These are phyloP conservation scores for Sugiyamaella sp. DNA, from an alignment of 1,139 yeast species.

Conservation along the genomic window DNA sequence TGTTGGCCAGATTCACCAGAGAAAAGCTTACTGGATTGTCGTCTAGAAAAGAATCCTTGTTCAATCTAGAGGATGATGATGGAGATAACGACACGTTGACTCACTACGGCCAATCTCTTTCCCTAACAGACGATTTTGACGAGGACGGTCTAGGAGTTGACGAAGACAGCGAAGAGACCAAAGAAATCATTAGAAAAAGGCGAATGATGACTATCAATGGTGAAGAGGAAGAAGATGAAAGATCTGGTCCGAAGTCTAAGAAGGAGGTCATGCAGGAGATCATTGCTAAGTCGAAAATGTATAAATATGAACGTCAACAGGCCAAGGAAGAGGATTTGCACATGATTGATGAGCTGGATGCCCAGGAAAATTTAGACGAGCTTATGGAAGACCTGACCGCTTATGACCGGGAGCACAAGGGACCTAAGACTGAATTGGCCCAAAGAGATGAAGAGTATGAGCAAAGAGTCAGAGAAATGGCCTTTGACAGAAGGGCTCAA, in stretches of 20 bases:
- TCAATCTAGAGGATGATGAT: slow-evolving; percentile 76
- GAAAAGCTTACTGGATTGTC: slow-evolving; percentile 61
- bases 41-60: slow-evolving; percentile 50
- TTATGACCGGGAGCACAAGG: slow-evolving; percentile 28
- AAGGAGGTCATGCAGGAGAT: slow-evolving; percentile 97
- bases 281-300: slow-evolving; percentile 89
- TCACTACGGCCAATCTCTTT: slow-evolving; percentile 74
- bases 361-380: slow-evolving; percentile 74
- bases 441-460: slow-evolving; percentile 64
- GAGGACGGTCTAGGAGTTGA: slow-evolving; percentile 47
- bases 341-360: slow-evolving; percentile 75
- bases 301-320: slow-evolving; percentile 86
- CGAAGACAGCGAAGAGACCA: slow-evolving; percentile 47
- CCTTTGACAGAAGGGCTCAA: slow-evolving; percentile 82
- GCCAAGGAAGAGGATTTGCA: slow-evolving; percentile 71
- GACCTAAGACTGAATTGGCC: slow-evolving; percentile 44
- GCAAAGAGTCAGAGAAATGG: slow-evolving; percentile 72
- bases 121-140: slow-evolving; percentile 55
- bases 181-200: slow-evolving; percentile 26
- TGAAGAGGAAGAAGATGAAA: slow-evolving; percentile 46
- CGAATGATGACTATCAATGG: slow-evolving; percentile 38
- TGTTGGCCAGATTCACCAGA: slow-evolving; percentile 90
- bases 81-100: slow-evolving; percentile 57
- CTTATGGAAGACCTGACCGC: slow-evolving; percentile 64
- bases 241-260: slow-evolving; percentile 66